Base-by-base conservation (phyloP, 306 rosid species). In the Vigna nakashimae region DNA sequence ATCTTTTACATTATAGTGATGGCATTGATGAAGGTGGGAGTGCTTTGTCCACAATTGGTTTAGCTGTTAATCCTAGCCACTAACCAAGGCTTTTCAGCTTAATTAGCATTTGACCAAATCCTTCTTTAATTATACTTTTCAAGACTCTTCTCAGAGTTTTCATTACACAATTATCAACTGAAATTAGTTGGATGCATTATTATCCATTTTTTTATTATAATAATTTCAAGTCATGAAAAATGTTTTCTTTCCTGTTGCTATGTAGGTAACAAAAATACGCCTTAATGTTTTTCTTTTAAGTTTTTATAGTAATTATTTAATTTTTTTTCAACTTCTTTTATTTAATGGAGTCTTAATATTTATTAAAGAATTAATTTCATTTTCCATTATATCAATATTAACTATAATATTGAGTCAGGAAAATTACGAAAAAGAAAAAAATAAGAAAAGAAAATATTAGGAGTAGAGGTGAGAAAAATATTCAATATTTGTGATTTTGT, bases 11-110 rank as follows among this genome's bases (percentile, higher is more conserved):
- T 71, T 40, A 75, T 66, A 66, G 63, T 28, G 13, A 62, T 57
- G 28, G 56, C 82, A 81, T 65, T 59, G 62, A 77, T 73, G 52
- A 34, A 43, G 14, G 3, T 63, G 68, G 36, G 72, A 80, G 78
- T 81, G 89, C 75, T 68, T 40, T 36, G 82, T 24, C 89, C 86
- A 85, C 77, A 26, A 65, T 64, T 76, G 52, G 59, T 50, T 64
- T 48, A 36, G 59, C 65, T 72, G 22, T 73, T 4, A 65, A 17
- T 65, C 40, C 13, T 20, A 45, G 74, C 85, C 88, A 76, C 85
- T 84, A 76, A 60, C 4, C 28, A 79, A 53, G 58, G 20, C 20
- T 30, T 34, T 60, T 34, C 71, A 74, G 46, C 36, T 60, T 69
- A 26, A 66, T 65, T 57, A 65, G 1, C 45, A 58, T 49, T 79